These are phyloP conservation scores for Serendipita sp. DNA, from an alignment of 768 basidiomycete species.

Conservation along the genomic window DNA sequence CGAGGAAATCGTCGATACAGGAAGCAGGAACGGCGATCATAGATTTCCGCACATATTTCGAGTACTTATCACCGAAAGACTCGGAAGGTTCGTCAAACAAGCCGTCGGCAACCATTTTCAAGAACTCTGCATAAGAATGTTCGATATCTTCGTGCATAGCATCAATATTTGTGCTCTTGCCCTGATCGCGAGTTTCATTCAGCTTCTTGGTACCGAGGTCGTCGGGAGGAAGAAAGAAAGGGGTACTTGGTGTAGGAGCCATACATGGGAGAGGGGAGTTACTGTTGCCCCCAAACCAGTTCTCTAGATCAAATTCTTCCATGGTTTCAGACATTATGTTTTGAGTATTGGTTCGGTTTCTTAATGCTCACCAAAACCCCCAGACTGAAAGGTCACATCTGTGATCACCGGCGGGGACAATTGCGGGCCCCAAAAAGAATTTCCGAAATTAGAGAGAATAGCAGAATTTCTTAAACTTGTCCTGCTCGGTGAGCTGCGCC, in stretches of 20 bases:
- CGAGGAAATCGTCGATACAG: too few species aligned
- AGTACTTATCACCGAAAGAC: too few species aligned
- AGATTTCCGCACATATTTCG: too few species aligned
- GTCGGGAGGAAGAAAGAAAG: neutral
- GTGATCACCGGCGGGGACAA: too few species aligned
- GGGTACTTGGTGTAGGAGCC: neutral
- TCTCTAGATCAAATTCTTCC: neutral
- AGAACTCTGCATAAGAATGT: neutral
- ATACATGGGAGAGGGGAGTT: neutral
- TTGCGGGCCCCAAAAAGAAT: too few species aligned
- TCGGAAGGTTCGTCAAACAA: neutral
- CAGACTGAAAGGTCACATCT: too few species aligned
- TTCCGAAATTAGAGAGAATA: too few species aligned
- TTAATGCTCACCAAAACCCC: neutral
- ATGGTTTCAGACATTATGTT: neutral
- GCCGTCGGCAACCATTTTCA: neutral
- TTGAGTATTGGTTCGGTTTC: neutral
- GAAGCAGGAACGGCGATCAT: too few species aligned
- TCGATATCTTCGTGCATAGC: neutral
- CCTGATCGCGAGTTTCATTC: neutral
- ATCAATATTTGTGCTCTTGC: neutral
- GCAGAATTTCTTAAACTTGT: too few species aligned
- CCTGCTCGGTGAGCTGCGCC: too few species aligned
- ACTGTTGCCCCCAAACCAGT: neutral
- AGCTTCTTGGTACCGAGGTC: neutral